Conservation (phyloP, 768 basidiomycete species). For the Mycena capillaripes region DNA sequence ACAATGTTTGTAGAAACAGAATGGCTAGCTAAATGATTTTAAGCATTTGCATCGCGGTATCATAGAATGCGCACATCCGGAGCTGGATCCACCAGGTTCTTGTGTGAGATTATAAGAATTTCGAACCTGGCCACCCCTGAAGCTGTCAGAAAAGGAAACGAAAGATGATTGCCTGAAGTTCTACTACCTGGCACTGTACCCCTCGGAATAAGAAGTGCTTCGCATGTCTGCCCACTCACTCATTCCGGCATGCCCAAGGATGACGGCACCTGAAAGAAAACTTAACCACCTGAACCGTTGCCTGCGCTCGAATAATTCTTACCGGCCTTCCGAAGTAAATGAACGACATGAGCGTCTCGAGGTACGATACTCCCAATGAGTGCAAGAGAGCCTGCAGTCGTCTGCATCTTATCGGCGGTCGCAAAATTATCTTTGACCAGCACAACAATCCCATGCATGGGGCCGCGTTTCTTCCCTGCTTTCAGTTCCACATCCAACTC, state of each 20-base stretch:
- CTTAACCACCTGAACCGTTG: not conserved
- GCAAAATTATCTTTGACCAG: conserved; percentile 40
- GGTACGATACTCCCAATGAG: conserved; percentile 38
- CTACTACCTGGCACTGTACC: conserved; percentile 42
- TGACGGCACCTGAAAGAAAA: conserved; percentile 31
- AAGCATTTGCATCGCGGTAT: not conserved
- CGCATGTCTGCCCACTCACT: conserved; percentile 51
- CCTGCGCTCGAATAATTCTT: not conserved
- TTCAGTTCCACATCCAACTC: conserved; percentile 31
- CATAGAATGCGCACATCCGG: conserved; percentile 44
- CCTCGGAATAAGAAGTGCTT: conserved; percentile 45
- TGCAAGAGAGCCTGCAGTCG: conserved; percentile 36
- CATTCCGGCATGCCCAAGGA: conserved; percentile 53
- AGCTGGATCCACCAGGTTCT: conserved; percentile 58
- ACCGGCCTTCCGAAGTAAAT: conserved; percentile 29
- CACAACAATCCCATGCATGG: conserved; percentile 37
- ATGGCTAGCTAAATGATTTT: conserved; percentile 47
- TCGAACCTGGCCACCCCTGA: conserved; percentile 55
- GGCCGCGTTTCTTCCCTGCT: conserved; percentile 31
- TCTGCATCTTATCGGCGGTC: conserved; percentile 37
- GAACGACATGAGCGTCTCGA: conserved; percentile 37
- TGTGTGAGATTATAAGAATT: conserved; percentile 51
- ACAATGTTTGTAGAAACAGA: conserved; percentile 44
- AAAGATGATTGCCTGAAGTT: not conserved
- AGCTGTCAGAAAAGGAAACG: conserved; percentile 41